Percentiles rank a stretch among this genome's conserved stretches.
Conservation (phyloP, 495 filamentous ascomycete genomes). For the Penicillium cataractarum region DNA sequence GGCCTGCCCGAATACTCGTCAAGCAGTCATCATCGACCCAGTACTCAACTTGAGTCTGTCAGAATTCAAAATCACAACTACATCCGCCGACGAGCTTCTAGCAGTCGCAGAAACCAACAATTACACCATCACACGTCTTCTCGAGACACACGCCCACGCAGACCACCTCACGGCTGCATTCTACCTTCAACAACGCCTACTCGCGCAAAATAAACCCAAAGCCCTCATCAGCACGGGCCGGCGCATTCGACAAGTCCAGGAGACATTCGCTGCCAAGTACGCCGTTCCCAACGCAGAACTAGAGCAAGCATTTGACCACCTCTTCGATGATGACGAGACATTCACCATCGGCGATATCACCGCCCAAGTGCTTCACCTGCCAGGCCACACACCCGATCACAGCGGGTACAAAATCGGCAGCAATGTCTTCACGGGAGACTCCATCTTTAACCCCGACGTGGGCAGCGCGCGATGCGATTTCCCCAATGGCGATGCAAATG, state of each 20-base stretch:
- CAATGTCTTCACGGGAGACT: background rate
- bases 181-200: background rate
- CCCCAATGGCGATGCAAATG: background rate
- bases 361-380: background rate
- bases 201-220: background rate
- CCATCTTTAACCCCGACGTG: background rate
- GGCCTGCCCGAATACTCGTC: background rate
- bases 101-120: background rate
- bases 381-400: background rate
- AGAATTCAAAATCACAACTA: background rate
- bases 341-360: background rate
- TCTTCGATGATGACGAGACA: background rate
- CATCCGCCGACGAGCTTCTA: background rate
- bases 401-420: background rate
- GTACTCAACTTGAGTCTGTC: background rate
- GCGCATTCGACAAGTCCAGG: background rate
- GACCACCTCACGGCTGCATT: background rate
- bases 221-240: background rate
- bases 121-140: background rate
- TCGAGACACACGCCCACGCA: background rate
- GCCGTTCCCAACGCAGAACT: background rate
- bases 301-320: background rate
- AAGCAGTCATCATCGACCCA: conserved; percentile 1
- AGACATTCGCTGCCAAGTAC: background rate
- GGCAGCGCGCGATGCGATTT: background rate